Evolutionary conservation across 345 rosid species (phyloP), one percentile per base, ranked within the genome.

Genomic region (Melastoma malabathricum): DNA sequence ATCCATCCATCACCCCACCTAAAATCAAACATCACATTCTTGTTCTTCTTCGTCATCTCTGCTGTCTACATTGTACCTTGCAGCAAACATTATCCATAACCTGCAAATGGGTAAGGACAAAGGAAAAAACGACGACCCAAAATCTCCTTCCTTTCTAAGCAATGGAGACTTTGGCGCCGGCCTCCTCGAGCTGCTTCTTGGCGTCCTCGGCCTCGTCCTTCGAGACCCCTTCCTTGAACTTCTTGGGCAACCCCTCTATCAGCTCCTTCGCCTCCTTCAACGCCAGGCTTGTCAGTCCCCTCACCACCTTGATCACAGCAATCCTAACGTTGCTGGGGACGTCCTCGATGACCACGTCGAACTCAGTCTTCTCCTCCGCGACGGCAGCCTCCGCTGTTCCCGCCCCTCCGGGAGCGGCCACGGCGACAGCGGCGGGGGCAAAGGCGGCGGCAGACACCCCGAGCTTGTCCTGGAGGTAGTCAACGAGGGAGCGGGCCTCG

Each of bases 201-300:
- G 89, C 92, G 0, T 76, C 84, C 47, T 89, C 98, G 0, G 96
- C 94, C 55, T 86, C 98, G 2, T 90, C 96, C 55, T 81, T 83
- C 0, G 84, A 68, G 2, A 70, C 69, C 0, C 89, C 87, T 59
- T 75, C 97, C 39, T 83, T 89, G 14, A 89, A 82, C 68, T 85
- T 89, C 83, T 86, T 86, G 0, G 97, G 97, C 64, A 89, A 68
- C 2, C 94, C 94, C 66, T 86, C 90, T 15, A 86, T 81, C 29
- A 89, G 65, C 2, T 86, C 97, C 45, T 89, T 89, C 6, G 96
- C 96, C 59, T 89, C 97, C 69, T 89, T 86, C 64, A 89, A 63
- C 0, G 86, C 90, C 82, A 89, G 68, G 69, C 55, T 86, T 19
- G 94, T 81, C 64, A 81, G 55, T 17, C 71, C 79, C 78, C 95